Evolutionary conservation across 208 protist species (phyloP), one percentile per base, ranked within the genome.

Genomic region (Wallacemonas sp.): DNA sequence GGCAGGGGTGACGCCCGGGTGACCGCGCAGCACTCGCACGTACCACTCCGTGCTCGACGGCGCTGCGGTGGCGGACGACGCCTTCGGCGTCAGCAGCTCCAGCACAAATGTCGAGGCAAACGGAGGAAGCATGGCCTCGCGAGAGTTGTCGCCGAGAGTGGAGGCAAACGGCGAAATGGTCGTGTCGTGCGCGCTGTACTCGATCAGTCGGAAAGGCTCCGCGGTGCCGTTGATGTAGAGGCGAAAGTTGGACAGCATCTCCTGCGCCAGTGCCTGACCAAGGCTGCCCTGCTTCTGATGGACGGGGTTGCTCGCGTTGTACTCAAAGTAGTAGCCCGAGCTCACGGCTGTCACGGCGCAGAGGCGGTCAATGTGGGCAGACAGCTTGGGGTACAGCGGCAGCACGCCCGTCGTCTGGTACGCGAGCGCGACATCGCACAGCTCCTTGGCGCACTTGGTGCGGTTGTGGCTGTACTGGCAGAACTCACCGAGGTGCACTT

Each of bases 151-250:
- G 32, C 77, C 77, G 2, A 92, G 70, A 2, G 80, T 84, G 8
- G 70, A 66, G 28, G 81, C 67, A 25, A 89, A 67, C 25, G 86
- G 77, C 14, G 72, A 57, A 48, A 92, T 64, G 4, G 82, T 87
- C 36, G 67, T 87, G 78, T 89, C 86, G 72, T 92, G 82, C 8
- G 80, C 78, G 46, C 86, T 92, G 82, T 92, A 92, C 63, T 92
- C 67, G 39, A 82, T 77, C 49, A 92, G 57, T 39, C 76, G 77
- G 76, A 77, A 77, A 20, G 70, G 65, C n/a, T 69, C 52, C 22
- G 45, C 67, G 1, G 39, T 26, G 33, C 33, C 33, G 20, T 69
- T 46, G 62, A 76, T 64, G 64, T 81, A 73, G 16, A 22, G 2
- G 36, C 55, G n/a, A 45, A 82, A 74, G 69, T 92, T 89, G 23